Base-by-base conservation (phyloP, 257 asterid genomes). In the Plantago major region DNA sequence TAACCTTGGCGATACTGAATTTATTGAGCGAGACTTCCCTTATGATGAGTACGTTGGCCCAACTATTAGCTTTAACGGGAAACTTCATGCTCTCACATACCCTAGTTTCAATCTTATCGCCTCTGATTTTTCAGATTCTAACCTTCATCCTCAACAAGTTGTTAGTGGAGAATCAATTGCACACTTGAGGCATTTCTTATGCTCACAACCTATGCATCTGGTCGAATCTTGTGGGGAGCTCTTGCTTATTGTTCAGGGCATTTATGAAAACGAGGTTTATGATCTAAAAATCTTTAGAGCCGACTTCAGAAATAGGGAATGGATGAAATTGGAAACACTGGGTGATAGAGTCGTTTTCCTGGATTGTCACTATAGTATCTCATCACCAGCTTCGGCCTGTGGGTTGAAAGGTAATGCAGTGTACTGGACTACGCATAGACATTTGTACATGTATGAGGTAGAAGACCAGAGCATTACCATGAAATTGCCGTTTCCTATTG, bases 331-430 rank as follows among this genome's bases (percentile, higher is more conserved):
- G 13, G 30, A 38, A 38, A 30, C 22, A 7, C 9, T 56, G 6
- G 62, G 62, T 15, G 62, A 56, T 37, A 33, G 62, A 38, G 46
- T 46, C 12, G 14, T 56, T 56, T 56, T 56, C 28, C 13, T 56
- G 47, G 62, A n/a, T 38, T 5, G 6, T 6, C 4, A 11, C 33
- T 1, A n/a, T 7, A n/a, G 7, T 17, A 30, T n/a, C 11, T 56
- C 62, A 56, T 37, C 62, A 30, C 62, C 62, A 15, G 62, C 47
- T 56, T 56, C 62, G n/a, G 12, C 45, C 13, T 37, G n/a, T 37
- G 62, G 62, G 45, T 56, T 56, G 46, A 56, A 37, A 38, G 16
- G 62, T 6, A 56, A 56, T 10, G 6, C 28, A 14, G 18, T 56
- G 47, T 56, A 56, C 47, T 54, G 59, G 59, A 6, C 33, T 16